Evolutionary conservation across 1,284 basidiomycete species (phyloP), one percentile per base, ranked within the genome.

Genomic region (Marasmius fiardii): DNA sequence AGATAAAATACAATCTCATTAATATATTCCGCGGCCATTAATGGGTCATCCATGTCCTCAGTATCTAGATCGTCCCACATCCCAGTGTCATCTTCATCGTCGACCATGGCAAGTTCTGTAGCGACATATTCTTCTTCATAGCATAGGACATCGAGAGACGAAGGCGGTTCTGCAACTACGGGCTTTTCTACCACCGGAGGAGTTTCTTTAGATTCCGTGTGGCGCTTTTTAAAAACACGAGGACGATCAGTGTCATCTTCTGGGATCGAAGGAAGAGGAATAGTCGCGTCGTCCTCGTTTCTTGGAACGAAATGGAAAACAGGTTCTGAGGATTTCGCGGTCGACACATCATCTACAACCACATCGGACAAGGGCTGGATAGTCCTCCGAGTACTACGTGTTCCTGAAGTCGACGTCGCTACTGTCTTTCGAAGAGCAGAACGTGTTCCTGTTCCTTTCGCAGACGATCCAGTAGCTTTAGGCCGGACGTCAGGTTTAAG

Each of bases 31-130:
- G 71, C 69, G 51, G 72, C 74, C 70, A 74, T 72, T 21, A 65
- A 60, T 26, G 74, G 75, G 58, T 76, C 74, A 51, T 76, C 73
- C 54, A 67, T 68, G 58, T 77, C 74, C 21, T 70, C 71, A n/a
- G 68, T 67, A 51, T 75, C 74, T 10, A 75, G 68, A 54, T 75
- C 74, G 33, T 71, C 71, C 73, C 73, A 75, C 28, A 64, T 59
- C 43, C 64, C 64, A 4, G 56, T 60, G 10, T 45, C 50, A n/a
- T 68, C 63, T 8, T 63, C 63, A 14, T 67, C 64, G 24, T 61
- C 64, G 3, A 61, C 55, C 34, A 67, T 67, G 26, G 44, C 45
- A 33, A 75, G 66, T 48, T 71, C 68, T n/a, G 62, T 64, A 21
- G 68, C 71, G 54, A 74, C 66, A 52, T 59, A 65, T 43, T 68